Evolutionary conservation across 2,329 filamentous ascomycete genomes (phyloP), one percentile per base, ranked within the genome.

Genomic region (Exserohilum turcica): DNA sequence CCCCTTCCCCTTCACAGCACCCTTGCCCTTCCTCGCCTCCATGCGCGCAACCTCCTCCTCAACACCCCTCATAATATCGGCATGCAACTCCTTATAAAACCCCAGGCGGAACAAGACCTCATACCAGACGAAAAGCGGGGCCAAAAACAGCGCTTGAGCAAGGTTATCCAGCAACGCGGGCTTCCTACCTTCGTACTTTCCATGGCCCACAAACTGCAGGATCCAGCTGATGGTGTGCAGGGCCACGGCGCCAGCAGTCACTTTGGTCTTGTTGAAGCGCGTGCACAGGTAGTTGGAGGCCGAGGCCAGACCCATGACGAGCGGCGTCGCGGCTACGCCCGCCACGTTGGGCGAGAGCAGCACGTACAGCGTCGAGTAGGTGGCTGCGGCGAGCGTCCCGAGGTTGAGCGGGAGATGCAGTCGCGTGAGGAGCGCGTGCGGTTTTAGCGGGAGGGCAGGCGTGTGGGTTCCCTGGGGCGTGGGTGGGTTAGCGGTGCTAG

Each of bases 91-190:
- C 12, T 78, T 80, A 56, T 93, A 85, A 76, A 97, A 97, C 24
- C 93, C 93, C 50, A 95, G 82, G 70, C 83, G 86, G 78, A 97
- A 97, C 38, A 97, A 80, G 9, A 93, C 76, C 78, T 97, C 92
- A 64, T 97, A 88, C 90, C 94, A 97, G 51, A 97, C 93, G 67
- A 97, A 99, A 68, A 99, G 86, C 24, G 94, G 94, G 1, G 93
- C 94, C 31, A 97, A 80, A 68, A 97, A 92, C 60, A 97, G 75
- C 33, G 94, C 92, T 77, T 97, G 94, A 45, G 94, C 82, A 37
- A 97, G 76, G 69, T 96, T 97, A 76, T 97, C 92, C 50, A 97
- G 77, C 64, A 97, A 77, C 10, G 92, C 93, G 4, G 93, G 93
- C 5, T 92, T 91, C 48, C 93, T 84, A 6, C 89, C 86, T 76